Percentiles rank a stretch among this genome's conserved stretches.
Conservation (phyloP, 352 stramenopile species). For the Phytophthora sansomeana region DNA sequence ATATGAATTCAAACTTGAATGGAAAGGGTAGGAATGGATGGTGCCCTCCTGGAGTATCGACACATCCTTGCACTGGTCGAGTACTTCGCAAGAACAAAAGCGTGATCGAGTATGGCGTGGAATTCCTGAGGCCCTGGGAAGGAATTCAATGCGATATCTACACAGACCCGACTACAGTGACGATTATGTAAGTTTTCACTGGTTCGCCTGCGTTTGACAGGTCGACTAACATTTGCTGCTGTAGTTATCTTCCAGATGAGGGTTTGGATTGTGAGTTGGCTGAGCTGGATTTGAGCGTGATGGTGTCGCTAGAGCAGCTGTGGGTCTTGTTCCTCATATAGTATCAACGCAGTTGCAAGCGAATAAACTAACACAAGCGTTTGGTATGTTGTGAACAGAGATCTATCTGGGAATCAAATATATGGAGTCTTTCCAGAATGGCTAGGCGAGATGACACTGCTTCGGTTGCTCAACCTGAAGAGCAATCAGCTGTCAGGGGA, state of each 20-base stretch:
- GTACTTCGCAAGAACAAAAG: constrained; percentile 47
- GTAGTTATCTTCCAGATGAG: constrained; percentile 64
- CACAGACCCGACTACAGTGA: constrained; percentile 74
- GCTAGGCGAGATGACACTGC: constrained; percentile 67
- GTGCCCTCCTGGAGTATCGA: constrained; percentile 60
- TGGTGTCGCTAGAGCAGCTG: constrained; percentile 80
- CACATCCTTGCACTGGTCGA: constrained; percentile 71
- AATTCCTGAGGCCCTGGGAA: constrained; percentile 77
- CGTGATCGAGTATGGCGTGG: constrained; percentile 2
- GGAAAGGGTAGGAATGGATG: constrained; percentile 6
- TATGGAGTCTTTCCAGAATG: constrained; percentile 62
- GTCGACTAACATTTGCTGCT: not conserved
- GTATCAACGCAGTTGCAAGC: not conserved
- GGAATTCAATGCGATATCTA: constrained; percentile 72
- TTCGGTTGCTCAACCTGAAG: constrained; percentile 68
- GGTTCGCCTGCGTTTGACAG: not conserved
- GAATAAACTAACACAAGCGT: not conserved
- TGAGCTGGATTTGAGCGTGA: constrained; percentile 64
- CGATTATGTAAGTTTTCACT: constrained; percentile 59
- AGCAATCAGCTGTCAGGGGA: constrained; percentile 54
- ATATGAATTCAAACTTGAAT: constrained; percentile 18
- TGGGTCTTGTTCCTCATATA: constrained; percentile 29
- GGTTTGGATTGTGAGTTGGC: constrained; percentile 57
- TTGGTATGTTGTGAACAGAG: constrained; percentile 30
- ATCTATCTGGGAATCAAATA: constrained; percentile 66